phyloP scores from a whole-genome alignment of 257 asterid genomes.

The Echium plantagineum region DNA sequence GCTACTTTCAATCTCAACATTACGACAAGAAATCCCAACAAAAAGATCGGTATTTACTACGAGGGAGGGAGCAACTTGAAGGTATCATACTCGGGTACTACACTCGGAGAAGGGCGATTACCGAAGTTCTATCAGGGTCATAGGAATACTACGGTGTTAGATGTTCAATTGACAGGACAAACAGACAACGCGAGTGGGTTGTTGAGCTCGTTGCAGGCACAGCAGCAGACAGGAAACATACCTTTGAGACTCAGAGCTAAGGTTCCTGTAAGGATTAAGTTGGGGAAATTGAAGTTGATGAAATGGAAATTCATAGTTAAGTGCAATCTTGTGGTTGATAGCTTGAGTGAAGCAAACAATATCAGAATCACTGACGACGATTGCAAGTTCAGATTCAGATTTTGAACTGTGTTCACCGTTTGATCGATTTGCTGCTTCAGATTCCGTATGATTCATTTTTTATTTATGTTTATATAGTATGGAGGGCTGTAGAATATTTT shows the following conservation, averaged over 20 bases:
- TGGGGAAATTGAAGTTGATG: constrained; percentile 67
- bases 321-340: constrained; percentile 60
- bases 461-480: too few relatives aligned
- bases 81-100: constrained; percentile 48
- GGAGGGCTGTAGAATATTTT: too few relatives aligned
- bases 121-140: constrained; percentile 92
- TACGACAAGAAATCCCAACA: constrained; percentile 81
- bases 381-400: constrained; percentile 65
- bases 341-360: constrained; percentile 29
- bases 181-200: constrained; percentile 43
- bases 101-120: constrained; percentile 68
- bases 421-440: background rate
- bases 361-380: constrained; percentile 54
- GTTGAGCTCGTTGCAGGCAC: constrained; percentile 43
- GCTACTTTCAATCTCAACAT: constrained; percentile 57
- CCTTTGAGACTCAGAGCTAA: constrained; percentile 43
- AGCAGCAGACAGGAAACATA: constrained; percentile 62
- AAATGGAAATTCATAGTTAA: constrained; percentile 84
- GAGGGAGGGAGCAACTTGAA: constrained; percentile 58
- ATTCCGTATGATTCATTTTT: background rate
- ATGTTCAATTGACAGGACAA: constrained; percentile 51
- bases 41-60: constrained; percentile 73
- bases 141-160: constrained; percentile 61
- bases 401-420: background rate
- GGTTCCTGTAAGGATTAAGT: constrained; percentile 76